Base-by-base conservation (phyloP, 2,329 filamentous ascomycete species). In the Pseudogymnoascus sp. region DNA sequence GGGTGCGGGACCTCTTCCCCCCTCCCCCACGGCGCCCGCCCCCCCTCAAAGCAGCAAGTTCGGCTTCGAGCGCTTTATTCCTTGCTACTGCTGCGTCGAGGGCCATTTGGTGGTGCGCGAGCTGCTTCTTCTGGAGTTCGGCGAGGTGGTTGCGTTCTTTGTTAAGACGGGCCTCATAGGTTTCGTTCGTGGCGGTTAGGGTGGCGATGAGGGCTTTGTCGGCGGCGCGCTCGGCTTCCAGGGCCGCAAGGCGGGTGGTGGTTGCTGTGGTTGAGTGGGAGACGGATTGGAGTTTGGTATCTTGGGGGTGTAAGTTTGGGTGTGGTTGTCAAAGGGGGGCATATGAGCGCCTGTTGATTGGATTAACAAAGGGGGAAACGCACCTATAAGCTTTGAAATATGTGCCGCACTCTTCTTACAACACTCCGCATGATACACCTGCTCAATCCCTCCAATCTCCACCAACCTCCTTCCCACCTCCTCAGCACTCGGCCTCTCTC, bases 391-490 rank as follows among this genome's bases (percentile, higher is more conserved):
- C 33, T 70, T 66, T 2, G 71, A 71, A 36, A 76, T 58, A n/a
- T 68, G 67, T 0, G 68, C 65, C 39, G 64, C 69, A 58, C 74
- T 73, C 65, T 75, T 79, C 36, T 73, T 71, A 67, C 79, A 80
- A 66, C 78, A 80, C 18, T 69, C 67, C 10, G 73, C 73, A 64
- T 80, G 78, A 64, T 80, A 80, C 4, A 78, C 74, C 60, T 81
- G 78, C 39, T 78, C 75, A 25, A 80, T 71, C 5, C 78, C 78
- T 3, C 79, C 79, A 0, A 80, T 71, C 65, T 75, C 76, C 1
- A 74, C 75, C 3, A 80, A 69, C 60, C 74, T 74, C 42, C 76
- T 74, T 67, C 82, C 80, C 6, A 84, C 80, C 66, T 82, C 79
- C 9, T 72, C 69, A 2, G 79, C 80, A 0, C 77, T 74, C 2